Evolutionary conservation across 1,139 yeast species (phyloP), one percentile per base, ranked within the genome.

Genomic region (Maudiozyma humilis): DNA sequence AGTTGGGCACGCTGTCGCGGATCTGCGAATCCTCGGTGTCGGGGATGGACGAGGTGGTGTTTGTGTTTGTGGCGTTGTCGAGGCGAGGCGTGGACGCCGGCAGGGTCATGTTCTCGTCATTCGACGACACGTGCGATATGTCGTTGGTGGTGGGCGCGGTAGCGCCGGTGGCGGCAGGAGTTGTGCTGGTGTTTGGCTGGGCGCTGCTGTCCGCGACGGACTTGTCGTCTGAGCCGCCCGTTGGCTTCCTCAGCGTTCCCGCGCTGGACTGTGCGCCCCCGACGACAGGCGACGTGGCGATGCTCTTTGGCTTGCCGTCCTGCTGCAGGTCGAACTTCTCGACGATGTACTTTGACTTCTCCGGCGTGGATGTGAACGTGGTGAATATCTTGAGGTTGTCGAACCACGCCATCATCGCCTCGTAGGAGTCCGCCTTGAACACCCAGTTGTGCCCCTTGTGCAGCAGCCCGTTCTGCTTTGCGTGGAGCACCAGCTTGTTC

Each of bases 391-490:
- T 79, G 51, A 89, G 71, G 59, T 85, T 94, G 51, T 76, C 75
- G 63, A 76, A 86, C 98, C 98, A 91, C 23, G 73, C 76, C 57
- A 82, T 78, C 89, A 88, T 83, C 40, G 75, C 69, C 39, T 79
- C 82, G 57, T 83, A 83, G 38, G 82, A 76, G 57, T 84, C 89
- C 19, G 94, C 82, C 55, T 95, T 74, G 68, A 91, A 89, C 10
- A 88, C 95, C 87, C 93, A 88, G 57, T 87, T 88, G 66, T 89
- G 96, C 42, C 87, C 85, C 57, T 87, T 75, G 52, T 82, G 83
- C 35, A 78, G 63, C 34, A 75, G 57, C 10, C 89, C 88, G 52
- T 77, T 77, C 53, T 82, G 80, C 54, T 82, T 85, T 17, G 93
- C 83, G 51, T 77, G 77, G 49, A 91, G 70, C 15, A 87, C 85